These are phyloP conservation scores for Perkinsus chesapeaki DNA, from an alignment of 169 alveolate genomes.

Conservation along the genomic window DNA sequence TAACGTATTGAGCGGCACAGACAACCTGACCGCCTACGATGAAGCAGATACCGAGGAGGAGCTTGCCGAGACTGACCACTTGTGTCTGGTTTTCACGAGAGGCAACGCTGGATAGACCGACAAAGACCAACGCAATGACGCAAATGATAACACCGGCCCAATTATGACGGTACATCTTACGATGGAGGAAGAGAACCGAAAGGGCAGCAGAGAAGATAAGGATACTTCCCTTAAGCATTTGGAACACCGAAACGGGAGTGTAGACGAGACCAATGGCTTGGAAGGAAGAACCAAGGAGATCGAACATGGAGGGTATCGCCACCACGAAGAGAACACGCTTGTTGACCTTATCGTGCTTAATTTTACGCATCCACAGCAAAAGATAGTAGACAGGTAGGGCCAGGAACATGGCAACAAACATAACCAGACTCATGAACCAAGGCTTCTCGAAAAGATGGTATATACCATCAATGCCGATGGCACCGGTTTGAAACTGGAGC, in stretches of 20 bases:
- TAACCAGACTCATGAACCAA: not conserved
- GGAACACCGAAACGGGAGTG: constrained; percentile 13
- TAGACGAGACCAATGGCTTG: constrained; percentile 5
- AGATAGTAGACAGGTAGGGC: constrained; percentile 11
- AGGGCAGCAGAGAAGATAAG: not conserved
- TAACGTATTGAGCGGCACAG: constrained; percentile 4
- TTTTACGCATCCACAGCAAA: not conserved
- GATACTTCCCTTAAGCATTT: constrained; percentile 13
- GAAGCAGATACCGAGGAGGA: constrained; percentile 3
- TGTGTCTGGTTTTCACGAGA: not conserved
- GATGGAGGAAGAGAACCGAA: not conserved
- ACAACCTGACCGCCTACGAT: constrained; percentile 6
- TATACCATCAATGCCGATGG: not conserved
- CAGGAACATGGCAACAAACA: not conserved
- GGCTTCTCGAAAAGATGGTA: constrained; percentile 6
- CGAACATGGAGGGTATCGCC: not conserved
- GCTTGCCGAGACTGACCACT: not conserved
- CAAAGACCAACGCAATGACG: not conserved
- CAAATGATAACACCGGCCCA: constrained; percentile 5
- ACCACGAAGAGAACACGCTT: not conserved
- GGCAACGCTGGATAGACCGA: not conserved
- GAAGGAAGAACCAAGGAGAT: constrained; percentile 5
- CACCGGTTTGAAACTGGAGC: not conserved
- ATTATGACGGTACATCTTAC: not conserved
- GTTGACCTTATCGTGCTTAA: not conserved